Evolutionary conservation across 306 rosid species (phyloP), one percentile per base, ranked within the genome.

Genomic region (Corylus americana): DNA sequence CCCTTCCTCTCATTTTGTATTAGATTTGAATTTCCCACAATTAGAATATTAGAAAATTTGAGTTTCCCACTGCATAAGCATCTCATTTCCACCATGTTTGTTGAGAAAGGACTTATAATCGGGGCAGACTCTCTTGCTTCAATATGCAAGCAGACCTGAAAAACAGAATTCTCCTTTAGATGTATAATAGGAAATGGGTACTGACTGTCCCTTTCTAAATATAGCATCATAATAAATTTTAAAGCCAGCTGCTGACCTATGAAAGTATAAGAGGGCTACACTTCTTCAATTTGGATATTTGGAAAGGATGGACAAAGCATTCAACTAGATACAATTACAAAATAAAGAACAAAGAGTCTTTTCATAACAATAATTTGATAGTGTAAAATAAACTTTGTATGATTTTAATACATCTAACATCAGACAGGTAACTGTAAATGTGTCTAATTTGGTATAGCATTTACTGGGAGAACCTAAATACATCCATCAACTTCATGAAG

Each of bases 121-220:
- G 88, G 39, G 98, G 96, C 83, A 96, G 92, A 84, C 99, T 96
- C 16, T 93, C 98, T 88, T 91, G 99, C 89, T 91, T 90, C 85
- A 96, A 74, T 84, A 96, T 88, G 89, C 91, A 96, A 74, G 98
- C 97, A 72, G 96, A 96, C 92, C 98, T 96, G 96, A 78, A 82
- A 81, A 17, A 4, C 11, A 29, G 13, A 4, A 11, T 25, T 27
- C 8, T 11, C 7, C 2, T 27, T 61, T 25, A 16, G 4, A 61
- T 61, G 18, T 61, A 25, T 25, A 25, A 61, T 61, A 29, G 68
- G 68, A 27, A 61, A 25, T 27, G 11, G 64, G 17, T 9, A 22
- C 25, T 22, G 25, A 22, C 61, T 13, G 62, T 27, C 67, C n/a
- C 61, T 45, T 13, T 61, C 48, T 72, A 79, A 71, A 59, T 14